Base-by-base conservation (phyloP, 768 basidiomycete genomes). In the Leccinum aurantiacum region DNA sequence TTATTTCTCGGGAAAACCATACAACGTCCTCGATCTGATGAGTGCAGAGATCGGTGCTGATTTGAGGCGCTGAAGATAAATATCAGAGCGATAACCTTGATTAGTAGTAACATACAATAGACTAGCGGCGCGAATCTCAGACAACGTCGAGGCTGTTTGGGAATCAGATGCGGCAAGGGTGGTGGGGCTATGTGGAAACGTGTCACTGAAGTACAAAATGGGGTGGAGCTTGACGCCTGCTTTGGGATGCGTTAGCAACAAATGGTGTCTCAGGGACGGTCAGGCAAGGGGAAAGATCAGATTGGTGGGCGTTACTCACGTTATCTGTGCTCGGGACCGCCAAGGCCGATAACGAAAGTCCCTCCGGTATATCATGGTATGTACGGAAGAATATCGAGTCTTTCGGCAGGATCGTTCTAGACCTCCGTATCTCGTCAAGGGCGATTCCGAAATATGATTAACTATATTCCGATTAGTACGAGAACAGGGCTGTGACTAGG, bases 1-100 rank as follows among this genome's bases (percentile, higher is more conserved):
- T 76, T 72, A 31, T 41, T n/a, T 44, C 41, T 41, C 17, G n/a
- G 41, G 44, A 46, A 11, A 70, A 31, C 77, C 78, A 63, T 82
- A 82, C 15, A 83, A 72, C 9, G 78, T 79, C 57, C 83, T 77
- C 41, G 79, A 79, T 41, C 74, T 75, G 8, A 81, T 82, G 13
- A 35, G 13, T 35, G 65, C 82, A 87, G 51, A 88, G 72, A 71
- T 89, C 88, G 15, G 82, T 84, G 69, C 87, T 10, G 44, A 19
- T 88, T 33, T 19, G 86, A 67, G 56, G 63, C 60, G 57, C 70
- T 60, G 25, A 47, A 60, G 4, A 87, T 84, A 68, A 85, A 88
- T 46, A 76, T 67, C 69, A 81, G 69, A 54, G 80, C 71, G 66
- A 77, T 72, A 57, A 69, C 67, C 60, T 76, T 75, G 66, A 75